These are phyloP conservation scores for Schizochytrium sp. DNA, from an alignment of 108 stramenopile genomes.

Conservation along the genomic window DNA sequence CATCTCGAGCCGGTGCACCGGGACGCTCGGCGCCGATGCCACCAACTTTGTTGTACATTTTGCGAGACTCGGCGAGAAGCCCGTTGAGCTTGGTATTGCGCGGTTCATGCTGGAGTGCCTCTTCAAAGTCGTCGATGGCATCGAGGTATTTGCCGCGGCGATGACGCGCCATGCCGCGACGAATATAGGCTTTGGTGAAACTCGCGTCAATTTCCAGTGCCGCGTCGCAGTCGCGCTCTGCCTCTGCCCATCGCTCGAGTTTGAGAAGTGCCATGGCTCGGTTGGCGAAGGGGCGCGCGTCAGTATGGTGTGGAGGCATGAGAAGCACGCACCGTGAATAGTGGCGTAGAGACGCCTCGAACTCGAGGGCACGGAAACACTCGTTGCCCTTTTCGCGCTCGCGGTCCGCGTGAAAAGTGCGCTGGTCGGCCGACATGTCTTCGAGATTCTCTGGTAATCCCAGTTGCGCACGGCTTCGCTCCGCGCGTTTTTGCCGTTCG, in stretches of 20 bases:
- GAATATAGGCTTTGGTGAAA: constrained; percentile 35
- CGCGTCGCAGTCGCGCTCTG: constrained; percentile 42
- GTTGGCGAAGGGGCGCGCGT: constrained; percentile 40
- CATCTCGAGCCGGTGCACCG: neutral
- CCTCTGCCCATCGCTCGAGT: constrained; percentile 19
- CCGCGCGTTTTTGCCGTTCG: neutral
- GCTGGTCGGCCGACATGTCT: constrained; percentile 19
- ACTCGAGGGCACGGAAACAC: constrained; percentile 36
- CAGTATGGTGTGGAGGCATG: neutral
- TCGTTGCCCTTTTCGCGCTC: constrained; percentile 64
- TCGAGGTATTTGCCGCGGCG: constrained; percentile 22
- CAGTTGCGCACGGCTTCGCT: neutral
- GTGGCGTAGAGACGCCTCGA: constrained; percentile 34
- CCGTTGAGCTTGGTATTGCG: neutral
- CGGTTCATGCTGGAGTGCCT: neutral
- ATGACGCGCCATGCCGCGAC: constrained; percentile 44
- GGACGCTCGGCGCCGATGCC: neutral
- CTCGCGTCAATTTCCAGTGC: constrained; percentile 36
- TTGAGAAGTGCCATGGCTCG: constrained; percentile 38
- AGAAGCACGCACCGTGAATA: constrained; percentile 43
- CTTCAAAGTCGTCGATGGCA: constrained; percentile 13
- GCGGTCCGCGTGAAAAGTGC: constrained; percentile 30
- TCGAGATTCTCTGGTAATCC: constrained; percentile 15
- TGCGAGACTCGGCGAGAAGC: neutral
- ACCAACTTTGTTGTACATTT: neutral